These are phyloP conservation scores for Sporobolomyces roseus DNA, from an alignment of 768 basidiomycete genomes.

Conservation along the genomic window DNA sequence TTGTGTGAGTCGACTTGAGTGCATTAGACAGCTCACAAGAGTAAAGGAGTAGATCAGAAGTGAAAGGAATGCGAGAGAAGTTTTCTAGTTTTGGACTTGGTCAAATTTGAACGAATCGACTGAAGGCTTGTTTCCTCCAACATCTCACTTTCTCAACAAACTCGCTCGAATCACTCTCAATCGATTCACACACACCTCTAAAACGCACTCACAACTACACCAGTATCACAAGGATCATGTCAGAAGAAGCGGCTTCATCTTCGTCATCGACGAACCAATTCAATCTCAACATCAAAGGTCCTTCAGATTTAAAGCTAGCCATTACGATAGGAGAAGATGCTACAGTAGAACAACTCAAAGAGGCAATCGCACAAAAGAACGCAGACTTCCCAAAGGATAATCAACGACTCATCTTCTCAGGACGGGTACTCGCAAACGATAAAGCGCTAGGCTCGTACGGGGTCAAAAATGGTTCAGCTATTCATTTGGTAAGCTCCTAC, in stretches of 20 bases:
- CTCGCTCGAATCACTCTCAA: no score
- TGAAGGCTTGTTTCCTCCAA: neutral
- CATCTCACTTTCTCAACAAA: no score
- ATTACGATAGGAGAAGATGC: constrained; percentile 76
- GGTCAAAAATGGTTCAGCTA: constrained; percentile 35
- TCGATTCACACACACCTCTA: no score
- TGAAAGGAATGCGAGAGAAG: no score
- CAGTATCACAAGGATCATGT: constrained; percentile 8
- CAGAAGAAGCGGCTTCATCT: neutral
- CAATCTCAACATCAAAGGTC: constrained; percentile 49
- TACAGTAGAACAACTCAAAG: constrained; percentile 85
- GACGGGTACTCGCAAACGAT: constrained; percentile 54
- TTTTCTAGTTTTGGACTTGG: neutral
- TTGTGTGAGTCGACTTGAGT: no score
- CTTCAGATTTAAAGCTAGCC: constrained; percentile 76
- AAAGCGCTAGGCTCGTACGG: constrained; percentile 11
- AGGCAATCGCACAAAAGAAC: constrained; percentile 69
- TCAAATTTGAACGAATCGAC: neutral
- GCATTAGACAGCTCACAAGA: no score
- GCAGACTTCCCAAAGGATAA: constrained; percentile 56
- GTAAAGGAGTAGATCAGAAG: no score
- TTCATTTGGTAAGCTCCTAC: constrained; percentile 35
- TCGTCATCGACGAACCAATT: constrained; percentile 11
- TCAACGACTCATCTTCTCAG: constrained; percentile 89
- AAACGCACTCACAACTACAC: neutral